A percentile compares a stretch with the other conserved stretches of the same genome.
Evolutionary conservation across 2,329 filamentous ascomycete species (phyloP).

Genomic region (Fusarium secorum): DNA sequence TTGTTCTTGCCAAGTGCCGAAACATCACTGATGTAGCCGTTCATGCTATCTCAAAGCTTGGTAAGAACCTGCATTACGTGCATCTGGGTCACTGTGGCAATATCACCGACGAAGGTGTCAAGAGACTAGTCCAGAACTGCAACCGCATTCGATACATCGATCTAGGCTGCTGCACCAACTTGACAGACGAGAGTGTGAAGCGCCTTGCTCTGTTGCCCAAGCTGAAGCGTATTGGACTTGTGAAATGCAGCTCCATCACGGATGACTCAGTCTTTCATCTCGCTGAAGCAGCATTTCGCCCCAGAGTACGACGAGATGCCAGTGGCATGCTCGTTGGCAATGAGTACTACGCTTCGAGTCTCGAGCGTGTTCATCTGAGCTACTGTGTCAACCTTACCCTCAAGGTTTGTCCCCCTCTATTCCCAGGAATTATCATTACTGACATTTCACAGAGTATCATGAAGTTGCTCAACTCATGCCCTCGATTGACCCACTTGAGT

Average conservation of each 20-base stretch:
- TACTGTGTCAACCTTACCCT: slow-evolving; percentile 90
- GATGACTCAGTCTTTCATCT: slow-evolving; percentile 87
- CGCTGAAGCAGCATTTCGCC: slow-evolving; percentile 71
- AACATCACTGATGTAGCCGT: slow-evolving; percentile 92
- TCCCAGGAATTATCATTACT: slow-evolving; percentile 5
- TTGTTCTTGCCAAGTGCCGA: slow-evolving; percentile 93
- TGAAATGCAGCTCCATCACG: slow-evolving; percentile 92
- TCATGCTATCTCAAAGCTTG: slow-evolving; percentile 83
- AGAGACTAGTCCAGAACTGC: slow-evolving; percentile 82
- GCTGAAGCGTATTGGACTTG: slow-evolving; percentile 90
- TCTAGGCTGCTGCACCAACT: slow-evolving; percentile 87
- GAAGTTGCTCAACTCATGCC: slow-evolving; percentile 86
- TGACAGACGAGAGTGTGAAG: slow-evolving; percentile 88
- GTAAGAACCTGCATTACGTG: slow-evolving; percentile 96
- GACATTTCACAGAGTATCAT: slow-evolving; percentile 76
- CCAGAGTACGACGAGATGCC: slow-evolving; percentile 58
- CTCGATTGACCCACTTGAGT: slow-evolving; percentile 90
- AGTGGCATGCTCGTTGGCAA: slow-evolving; percentile 57
- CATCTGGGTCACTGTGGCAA: slow-evolving; percentile 93
- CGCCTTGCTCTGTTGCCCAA: slow-evolving; percentile 89
- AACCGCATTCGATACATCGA: slow-evolving; percentile 98
- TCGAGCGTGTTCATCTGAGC: slow-evolving; percentile 95
- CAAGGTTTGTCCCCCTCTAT: slow-evolving; percentile 63
- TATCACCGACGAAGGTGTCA: slow-evolving; percentile 89
- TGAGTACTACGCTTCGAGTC: slow-evolving; percentile 67